phyloP scores from a whole-genome alignment of 2,329 filamentous ascomycete genomes.

The Pseudogymnoascus sp. region DNA sequence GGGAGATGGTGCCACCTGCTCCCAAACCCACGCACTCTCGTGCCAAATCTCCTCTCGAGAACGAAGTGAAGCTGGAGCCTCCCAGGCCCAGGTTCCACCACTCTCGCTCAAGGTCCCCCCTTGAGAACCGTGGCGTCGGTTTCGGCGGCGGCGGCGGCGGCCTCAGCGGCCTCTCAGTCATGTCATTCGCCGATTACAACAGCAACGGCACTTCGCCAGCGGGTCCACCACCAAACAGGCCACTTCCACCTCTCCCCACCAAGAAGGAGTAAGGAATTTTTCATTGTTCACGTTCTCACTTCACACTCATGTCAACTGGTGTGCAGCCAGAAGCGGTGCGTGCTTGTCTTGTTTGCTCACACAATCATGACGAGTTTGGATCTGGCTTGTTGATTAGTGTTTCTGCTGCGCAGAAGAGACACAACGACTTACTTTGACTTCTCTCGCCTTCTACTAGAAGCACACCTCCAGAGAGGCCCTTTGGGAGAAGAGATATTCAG shows the following conservation, averaged over 20 bases:
- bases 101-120: neutral
- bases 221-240: neutral
- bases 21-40: too few relatives aligned
- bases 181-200: too few relatives aligned
- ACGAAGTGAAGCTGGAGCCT: neutral
- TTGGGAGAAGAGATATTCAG: neutral
- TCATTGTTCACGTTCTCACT: neutral
- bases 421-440: neutral
- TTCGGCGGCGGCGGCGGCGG: too few relatives aligned
- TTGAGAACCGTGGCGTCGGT: neutral
- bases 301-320: neutral
- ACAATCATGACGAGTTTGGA: neutral
- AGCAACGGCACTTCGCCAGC: neutral
- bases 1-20: too few relatives aligned
- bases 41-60: too few relatives aligned
- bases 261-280: neutral
- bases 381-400: slow-evolving; percentile 3
- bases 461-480: neutral
- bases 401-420: neutral
- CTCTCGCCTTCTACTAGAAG: neutral
- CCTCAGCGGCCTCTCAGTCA: neutral
- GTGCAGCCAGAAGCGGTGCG: neutral
- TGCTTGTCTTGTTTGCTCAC: neutral
- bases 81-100: neutral
- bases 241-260: neutral